A percentile compares a stretch with the other conserved stretches of the same genome.
phyloP scores from a whole-genome alignment of 2,329 filamentous ascomycete genomes.

The Epichloe aotearoae region DNA sequence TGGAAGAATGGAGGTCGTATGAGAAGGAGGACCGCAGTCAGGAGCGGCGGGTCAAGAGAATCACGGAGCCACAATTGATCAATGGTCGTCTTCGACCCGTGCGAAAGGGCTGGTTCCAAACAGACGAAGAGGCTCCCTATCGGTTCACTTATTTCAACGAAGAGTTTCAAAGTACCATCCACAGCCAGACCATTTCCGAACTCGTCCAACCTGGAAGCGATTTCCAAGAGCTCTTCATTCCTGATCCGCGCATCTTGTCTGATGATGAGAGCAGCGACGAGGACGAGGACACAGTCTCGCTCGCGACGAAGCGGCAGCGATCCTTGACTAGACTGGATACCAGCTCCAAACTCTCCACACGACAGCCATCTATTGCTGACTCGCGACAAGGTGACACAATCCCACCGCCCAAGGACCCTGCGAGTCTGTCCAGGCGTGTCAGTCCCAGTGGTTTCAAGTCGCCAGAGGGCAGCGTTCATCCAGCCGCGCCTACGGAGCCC shows the following conservation, averaged over 20 bases:
- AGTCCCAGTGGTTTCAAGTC: constrained; percentile 34
- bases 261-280: constrained; percentile 60
- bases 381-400: constrained; percentile 15
- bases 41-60: constrained; percentile 73
- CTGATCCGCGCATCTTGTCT: constrained; percentile 63
- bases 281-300: constrained; percentile 22
- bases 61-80: constrained; percentile 85
- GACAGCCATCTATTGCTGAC: constrained; percentile 30
- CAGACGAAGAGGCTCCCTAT: constrained; percentile 82
- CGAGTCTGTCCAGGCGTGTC: constrained; percentile 28
- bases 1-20: constrained; percentile 81
- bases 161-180: constrained; percentile 88
- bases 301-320: constrained; percentile 13
- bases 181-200: constrained; percentile 90
- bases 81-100: constrained; percentile 77
- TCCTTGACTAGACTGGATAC: constrained; percentile 17
- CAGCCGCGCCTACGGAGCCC: constrained; percentile 9
- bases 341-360: constrained; percentile 31
- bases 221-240: constrained; percentile 82
- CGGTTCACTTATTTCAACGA: constrained; percentile 99
- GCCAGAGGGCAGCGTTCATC: constrained; percentile 14
- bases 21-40: constrained; percentile 78
- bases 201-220: constrained; percentile 72
- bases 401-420: constrained; percentile 18
- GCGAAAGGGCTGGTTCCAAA: constrained; percentile 68